Evolutionary conservation across 2,329 filamentous ascomycete genomes (phyloP).

Genomic region (Colletotrichum falcatum): DNA sequence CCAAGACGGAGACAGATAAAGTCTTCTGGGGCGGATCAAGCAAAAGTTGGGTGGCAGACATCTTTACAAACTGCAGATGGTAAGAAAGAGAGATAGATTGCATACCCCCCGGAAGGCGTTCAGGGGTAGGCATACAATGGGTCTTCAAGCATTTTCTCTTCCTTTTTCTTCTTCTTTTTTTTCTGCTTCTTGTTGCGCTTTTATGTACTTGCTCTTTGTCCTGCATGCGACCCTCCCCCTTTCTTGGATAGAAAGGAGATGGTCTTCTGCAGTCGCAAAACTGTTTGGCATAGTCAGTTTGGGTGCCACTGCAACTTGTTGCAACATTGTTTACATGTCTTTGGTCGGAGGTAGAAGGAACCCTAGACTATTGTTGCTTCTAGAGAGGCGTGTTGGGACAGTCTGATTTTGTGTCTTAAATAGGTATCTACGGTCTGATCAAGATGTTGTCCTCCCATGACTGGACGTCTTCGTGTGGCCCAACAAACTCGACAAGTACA

Average conservation of each 20-base stretch:
- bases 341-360: neutral
- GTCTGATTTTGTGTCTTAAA: conserved; percentile 8
- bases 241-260: neutral
- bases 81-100: conserved; percentile 22
- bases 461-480: neutral
- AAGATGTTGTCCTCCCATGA: neutral
- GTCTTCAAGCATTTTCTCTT: conserved; percentile 27
- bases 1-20: conserved; percentile 21
- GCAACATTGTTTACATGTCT: neutral
- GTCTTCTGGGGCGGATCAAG: conserved; percentile 14
- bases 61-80: conserved; percentile 1
- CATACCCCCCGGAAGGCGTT: conserved; percentile 36
- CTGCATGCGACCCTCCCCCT: neutral
- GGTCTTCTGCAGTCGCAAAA: neutral
- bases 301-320: neutral
- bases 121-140: conserved; percentile 37
- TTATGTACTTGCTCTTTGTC: neutral
- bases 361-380: neutral
- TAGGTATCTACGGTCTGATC: conserved; percentile 3
- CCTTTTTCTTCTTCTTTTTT: conserved; percentile 25
- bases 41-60: conserved; percentile 26
- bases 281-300: neutral
- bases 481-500: neutral
- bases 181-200: conserved; percentile 19
- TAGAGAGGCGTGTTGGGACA: neutral